Base-by-base conservation (phyloP, 2,329 filamentous ascomycete genomes). In the Xylaria sp. region DNA sequence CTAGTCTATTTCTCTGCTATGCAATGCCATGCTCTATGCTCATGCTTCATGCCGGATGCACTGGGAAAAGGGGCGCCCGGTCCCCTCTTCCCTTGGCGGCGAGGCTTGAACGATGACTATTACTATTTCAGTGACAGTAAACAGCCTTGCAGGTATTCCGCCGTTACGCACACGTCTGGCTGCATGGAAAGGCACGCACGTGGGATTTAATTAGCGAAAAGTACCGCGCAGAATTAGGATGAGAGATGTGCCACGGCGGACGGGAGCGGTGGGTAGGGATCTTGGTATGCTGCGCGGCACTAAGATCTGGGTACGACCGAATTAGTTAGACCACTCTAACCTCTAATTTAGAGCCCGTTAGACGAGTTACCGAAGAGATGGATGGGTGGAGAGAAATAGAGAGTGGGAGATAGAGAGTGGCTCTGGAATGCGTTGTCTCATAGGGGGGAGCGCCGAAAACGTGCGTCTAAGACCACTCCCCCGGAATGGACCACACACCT, bases 351-450 rank as follows among this genome's bases (percentile, higher is more conserved):
- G 67, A 55, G 66, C 60, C 59, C 69, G 64, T 55, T 60, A 55
- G 65, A 46, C 39, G 63, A 63, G 34, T 25, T 58, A 59, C 12
- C 1, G 39, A 10, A 18, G 15, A 18, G 41, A n/a, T 13, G 18
- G 41, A 3, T 18, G 41, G 15, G 41, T 46, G 18, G 41, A n/a
- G 41, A 46, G 18, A n/a, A 18, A 28, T 4, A 4, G 13, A 44
- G 41, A 44, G 10, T 1, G 12, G 15, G 39, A 44, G 50, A 56
- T 13, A 55, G 63, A 58, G 54, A 39, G 65, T 59, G 41, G 68
- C 71, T 72, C 69, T 76, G 76, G 75, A 77, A 77, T 77, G 74
- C 66, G 74, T 61, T 72, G 70, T 66, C 66, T 67, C 72, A 72
- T 63, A 46, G 62, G 46, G 37, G 56, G 25, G 15, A 46, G 23